Evolutionary conservation across 495 filamentous ascomycete species (phyloP).

Genomic region (Choiromyces venosus): DNA sequence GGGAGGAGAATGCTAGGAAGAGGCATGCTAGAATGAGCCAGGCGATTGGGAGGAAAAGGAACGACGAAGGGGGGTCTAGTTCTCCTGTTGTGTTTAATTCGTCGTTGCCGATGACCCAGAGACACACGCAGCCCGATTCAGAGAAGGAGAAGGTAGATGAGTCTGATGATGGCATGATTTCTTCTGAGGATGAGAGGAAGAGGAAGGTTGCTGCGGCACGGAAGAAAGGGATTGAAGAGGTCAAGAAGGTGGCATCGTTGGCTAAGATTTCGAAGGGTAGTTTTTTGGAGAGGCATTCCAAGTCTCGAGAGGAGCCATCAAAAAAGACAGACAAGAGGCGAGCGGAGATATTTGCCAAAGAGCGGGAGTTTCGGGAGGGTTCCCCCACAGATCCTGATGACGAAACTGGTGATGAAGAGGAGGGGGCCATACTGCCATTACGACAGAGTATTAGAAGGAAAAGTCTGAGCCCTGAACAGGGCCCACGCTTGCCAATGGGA

Average conservation of each 20-base stretch:
- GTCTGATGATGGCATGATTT: conserved; percentile 22
- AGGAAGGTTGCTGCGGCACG: conserved; percentile 16
- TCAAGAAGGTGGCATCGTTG: conserved; percentile 9
- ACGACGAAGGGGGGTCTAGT: not conserved
- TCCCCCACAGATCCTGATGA: conserved; percentile 5
- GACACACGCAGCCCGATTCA: conserved; percentile 5
- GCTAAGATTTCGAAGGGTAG: not conserved
- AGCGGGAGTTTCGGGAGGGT: not conserved
- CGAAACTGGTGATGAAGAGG: conserved; percentile 30
- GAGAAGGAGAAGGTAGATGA: not conserved
- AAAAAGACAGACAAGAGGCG: not conserved
- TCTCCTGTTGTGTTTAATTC: conserved; percentile 19
- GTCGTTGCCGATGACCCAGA: not conserved
- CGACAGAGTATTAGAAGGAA: not conserved
- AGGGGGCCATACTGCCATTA: not conserved
- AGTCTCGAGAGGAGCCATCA: conserved; percentile 2
- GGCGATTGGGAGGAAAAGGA: not conserved
- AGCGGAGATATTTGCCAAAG: not conserved
- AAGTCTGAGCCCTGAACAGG: not conserved
- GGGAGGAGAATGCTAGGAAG: conserved; percentile 13
- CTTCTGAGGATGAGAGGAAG: conserved; percentile 14
- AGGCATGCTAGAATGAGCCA: not conserved
- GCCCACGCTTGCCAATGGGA: not conserved
- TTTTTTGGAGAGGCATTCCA: conserved; percentile 1
- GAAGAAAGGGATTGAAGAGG: conserved; percentile 27